These are phyloP conservation scores for Malus hybrid DNA, from an alignment of 331 rosid genomes.

Conservation along the genomic window DNA sequence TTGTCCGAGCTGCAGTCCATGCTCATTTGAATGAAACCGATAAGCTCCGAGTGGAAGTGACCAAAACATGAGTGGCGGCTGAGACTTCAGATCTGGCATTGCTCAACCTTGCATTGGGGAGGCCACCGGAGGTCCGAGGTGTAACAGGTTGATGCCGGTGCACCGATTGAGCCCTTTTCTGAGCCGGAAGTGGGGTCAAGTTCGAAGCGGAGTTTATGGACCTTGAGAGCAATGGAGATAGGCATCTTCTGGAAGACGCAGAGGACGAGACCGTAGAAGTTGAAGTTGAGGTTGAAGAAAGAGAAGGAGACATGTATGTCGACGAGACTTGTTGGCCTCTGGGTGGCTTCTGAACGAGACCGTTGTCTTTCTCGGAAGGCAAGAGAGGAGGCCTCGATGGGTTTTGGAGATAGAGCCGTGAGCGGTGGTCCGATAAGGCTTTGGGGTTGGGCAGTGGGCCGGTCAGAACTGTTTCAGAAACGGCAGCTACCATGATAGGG, in stretches of 20 bases:
- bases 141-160: constrained; percentile 62
- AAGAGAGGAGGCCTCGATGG: constrained; percentile 42
- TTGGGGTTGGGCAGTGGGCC: constrained; percentile 30
- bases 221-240: constrained; percentile 83
- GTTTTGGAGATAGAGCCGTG: constrained; percentile 14
- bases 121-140: constrained; percentile 43
- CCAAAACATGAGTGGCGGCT: constrained; percentile 69
- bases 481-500: constrained; percentile 76
- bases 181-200: constrained; percentile 43
- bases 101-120: constrained; percentile 38
- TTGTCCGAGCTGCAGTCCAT: no score
- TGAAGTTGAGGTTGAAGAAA: constrained; percentile 42
- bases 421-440: constrained; percentile 8
- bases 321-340: constrained; percentile 89
- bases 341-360: constrained; percentile 38
- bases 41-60: constrained; percentile 87
- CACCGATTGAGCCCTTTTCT: constrained; percentile 80
- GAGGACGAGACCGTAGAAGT: constrained; percentile 39
- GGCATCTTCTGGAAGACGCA: constrained; percentile 66
- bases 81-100: constrained; percentile 46
- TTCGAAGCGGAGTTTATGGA: constrained; percentile 59
- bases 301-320: constrained; percentile 88
- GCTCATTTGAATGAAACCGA: constrained; percentile 61
- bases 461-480: constrained; percentile 54
- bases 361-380: constrained; percentile 62